Conservation (phyloP, 2,329 filamentous ascomycete genomes). For the Alternaria infectoria region DNA sequence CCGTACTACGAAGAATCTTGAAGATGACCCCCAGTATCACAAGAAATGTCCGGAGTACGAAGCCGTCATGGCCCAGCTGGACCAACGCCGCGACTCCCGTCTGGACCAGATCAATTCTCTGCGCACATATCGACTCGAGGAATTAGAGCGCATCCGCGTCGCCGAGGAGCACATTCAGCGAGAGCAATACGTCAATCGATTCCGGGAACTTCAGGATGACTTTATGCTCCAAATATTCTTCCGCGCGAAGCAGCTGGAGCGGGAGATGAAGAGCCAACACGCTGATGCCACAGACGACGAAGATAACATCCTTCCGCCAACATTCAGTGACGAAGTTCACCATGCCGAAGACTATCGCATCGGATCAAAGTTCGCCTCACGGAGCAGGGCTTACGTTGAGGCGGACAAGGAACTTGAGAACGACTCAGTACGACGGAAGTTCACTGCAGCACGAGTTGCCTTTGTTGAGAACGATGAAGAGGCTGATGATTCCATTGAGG, state of each 20-base stretch:
- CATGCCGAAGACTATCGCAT: slow-evolving; percentile 34
- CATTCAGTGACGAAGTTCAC: slow-evolving; percentile 36
- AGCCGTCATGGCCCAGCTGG: slow-evolving; percentile 60
- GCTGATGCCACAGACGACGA: slow-evolving; percentile 52
- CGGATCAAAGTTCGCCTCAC: slow-evolving; percentile 47
- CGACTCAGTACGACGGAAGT: slow-evolving; percentile 30
- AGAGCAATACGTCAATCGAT: slow-evolving; percentile 46
- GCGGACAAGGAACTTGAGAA: slow-evolving; percentile 46
- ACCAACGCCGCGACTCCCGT: slow-evolving; percentile 52
- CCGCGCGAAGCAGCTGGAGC: slow-evolving; percentile 46
- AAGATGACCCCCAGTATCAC: slow-evolving; percentile 61
- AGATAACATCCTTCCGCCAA: slow-evolving; percentile 44
- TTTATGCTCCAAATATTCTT: slow-evolving; percentile 46
- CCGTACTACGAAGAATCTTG: slow-evolving; percentile 63
- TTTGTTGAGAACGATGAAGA: slow-evolving; percentile 42
- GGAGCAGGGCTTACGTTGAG: slow-evolving; percentile 50
- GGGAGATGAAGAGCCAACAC: slow-evolving; percentile 43
- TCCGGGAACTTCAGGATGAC: slow-evolving; percentile 41
- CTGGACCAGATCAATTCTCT: slow-evolving; percentile 48
- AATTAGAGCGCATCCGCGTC: slow-evolving; percentile 44
- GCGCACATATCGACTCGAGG: slow-evolving; percentile 45
- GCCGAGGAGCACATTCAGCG: slow-evolving; percentile 44
- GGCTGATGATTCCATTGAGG: slow-evolving; percentile 39
- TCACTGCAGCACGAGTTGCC: slow-evolving; percentile 27
- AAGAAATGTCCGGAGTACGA: slow-evolving; percentile 62